phyloP scores from a whole-genome alignment of 352 stramenopile species.

The Phytophthora agathidicida region DNA sequence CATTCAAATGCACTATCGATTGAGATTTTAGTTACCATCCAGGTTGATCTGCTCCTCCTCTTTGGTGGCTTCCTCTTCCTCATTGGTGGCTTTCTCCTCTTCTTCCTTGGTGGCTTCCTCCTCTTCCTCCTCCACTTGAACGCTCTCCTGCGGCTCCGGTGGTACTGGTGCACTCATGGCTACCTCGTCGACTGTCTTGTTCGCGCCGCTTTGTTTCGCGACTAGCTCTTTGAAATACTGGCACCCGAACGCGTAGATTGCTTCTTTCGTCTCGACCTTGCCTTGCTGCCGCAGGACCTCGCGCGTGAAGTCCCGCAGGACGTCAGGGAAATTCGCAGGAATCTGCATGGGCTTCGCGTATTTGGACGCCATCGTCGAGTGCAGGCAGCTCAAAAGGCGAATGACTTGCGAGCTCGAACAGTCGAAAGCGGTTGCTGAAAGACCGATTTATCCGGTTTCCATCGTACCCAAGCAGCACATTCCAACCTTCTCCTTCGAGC shows the following conservation, averaged over 20 bases:
- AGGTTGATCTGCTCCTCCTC: too few relatives aligned
- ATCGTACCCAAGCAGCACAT: too few relatives aligned
- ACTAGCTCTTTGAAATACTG: conserved; percentile 78
- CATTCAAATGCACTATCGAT: conserved; percentile 14
- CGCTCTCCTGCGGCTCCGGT: too few relatives aligned
- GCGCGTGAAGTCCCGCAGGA: conserved; percentile 78
- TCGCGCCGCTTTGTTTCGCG: conserved; percentile 33
- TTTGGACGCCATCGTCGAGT: conserved; percentile 74
- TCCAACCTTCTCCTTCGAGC: too few relatives aligned
- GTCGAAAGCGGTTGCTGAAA: too few relatives aligned
- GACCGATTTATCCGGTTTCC: too few relatives aligned
- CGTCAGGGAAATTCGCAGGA: conserved; percentile 70
- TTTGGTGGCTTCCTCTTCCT: too few relatives aligned
- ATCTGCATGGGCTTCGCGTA: conserved; percentile 85
- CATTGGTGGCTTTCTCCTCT: too few relatives aligned
- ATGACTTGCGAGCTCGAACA: conserved; percentile 11
- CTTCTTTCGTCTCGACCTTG: conserved; percentile 79
- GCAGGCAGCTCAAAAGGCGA: not conserved
- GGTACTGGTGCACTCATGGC: conserved; percentile 14
- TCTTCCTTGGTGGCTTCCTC: too few relatives aligned
- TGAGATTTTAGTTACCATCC: too few relatives aligned
- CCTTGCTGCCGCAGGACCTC: conserved; percentile 86
- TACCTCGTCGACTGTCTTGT: conserved; percentile 10
- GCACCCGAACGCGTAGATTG: conserved; percentile 76
- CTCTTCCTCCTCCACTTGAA: too few relatives aligned